Evolutionary conservation across 257 asterid species (phyloP).

Genomic region (Ilex aquifolium): DNA sequence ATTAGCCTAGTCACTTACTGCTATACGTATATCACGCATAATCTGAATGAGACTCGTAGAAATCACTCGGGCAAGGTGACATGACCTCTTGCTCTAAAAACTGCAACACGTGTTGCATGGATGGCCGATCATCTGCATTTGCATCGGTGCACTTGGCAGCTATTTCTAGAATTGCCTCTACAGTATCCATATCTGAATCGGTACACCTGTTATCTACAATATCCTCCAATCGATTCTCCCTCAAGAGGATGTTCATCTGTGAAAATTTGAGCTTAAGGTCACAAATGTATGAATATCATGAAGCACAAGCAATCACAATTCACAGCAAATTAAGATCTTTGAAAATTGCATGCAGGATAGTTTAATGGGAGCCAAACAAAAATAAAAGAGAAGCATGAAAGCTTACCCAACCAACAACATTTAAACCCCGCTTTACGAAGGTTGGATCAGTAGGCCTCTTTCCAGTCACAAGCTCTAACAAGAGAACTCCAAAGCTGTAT

Average conservation of each 20-base stretch:
- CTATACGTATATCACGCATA: slow-evolving; percentile 30
- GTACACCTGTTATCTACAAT: slow-evolving; percentile 64
- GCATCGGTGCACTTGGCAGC: slow-evolving; percentile 89
- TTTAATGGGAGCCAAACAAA: not conserved
- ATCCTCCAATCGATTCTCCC: slow-evolving; percentile 62
- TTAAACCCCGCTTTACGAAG: slow-evolving; percentile 68
- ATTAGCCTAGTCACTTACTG: too few species aligned
- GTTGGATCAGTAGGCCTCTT: slow-evolving; percentile 91
- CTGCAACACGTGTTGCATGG: slow-evolving; percentile 89
- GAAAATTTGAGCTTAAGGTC: not conserved
- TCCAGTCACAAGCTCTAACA: slow-evolving; percentile 86
- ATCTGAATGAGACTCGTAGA: slow-evolving; percentile 82
- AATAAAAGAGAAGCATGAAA: not conserved
- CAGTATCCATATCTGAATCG: slow-evolving; percentile 69
- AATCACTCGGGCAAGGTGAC: slow-evolving; percentile 81
- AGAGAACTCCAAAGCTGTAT: slow-evolving; percentile 91
- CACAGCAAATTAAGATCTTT: too few species aligned
- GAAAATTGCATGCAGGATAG: too few species aligned
- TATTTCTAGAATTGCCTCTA: slow-evolving; percentile 76
- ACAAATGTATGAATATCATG: not conserved
- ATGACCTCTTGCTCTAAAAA: slow-evolving; percentile 87
- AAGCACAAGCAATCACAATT: too few species aligned
- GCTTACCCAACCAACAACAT: slow-evolving; percentile 94
- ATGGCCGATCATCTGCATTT: slow-evolving; percentile 73
- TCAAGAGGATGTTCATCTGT: slow-evolving; percentile 73